A percentile compares a stretch with the other conserved stretches of the same genome.
Evolutionary conservation across 208 protist species (phyloP).

Genomic region (Leishmania tarentolae): DNA sequence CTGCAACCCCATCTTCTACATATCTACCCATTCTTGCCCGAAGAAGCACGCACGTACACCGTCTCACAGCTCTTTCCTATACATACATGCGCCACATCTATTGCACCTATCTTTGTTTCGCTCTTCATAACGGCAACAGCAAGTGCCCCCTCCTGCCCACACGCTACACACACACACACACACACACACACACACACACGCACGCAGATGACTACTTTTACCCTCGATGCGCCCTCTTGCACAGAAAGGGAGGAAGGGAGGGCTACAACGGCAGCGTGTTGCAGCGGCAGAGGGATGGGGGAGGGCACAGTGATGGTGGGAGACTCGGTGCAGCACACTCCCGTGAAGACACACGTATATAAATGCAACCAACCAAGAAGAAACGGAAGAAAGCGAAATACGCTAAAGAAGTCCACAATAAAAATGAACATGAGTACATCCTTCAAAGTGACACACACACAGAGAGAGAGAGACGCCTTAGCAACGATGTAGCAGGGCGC

Average conservation of each 20-base stretch:
- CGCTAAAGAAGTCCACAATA: neutral
- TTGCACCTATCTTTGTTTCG: neutral
- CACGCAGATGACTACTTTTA: neutral
- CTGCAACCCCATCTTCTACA: neutral
- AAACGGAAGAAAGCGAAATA: neutral
- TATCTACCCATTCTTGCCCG: neutral
- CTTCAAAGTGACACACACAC: neutral
- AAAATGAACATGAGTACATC: neutral
- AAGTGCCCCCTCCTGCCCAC: neutral
- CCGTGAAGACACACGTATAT: neutral
- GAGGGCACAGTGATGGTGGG: neutral
- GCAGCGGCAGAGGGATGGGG: neutral
- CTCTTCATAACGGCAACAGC: neutral
- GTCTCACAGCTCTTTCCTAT: neutral
- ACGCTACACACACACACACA: neutral
- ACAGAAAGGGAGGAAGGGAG: neutral
- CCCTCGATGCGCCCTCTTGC: neutral
- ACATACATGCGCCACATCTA: neutral
- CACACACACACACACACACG: neutral
- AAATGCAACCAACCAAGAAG: neutral
- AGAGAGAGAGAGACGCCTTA: neutral
- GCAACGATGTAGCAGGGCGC: too few relatives aligned
- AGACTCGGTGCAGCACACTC: neutral
- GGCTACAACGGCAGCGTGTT: neutral
- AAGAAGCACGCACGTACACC: neutral